Base-by-base conservation (phyloP, 2,329 filamentous ascomycete genomes). In the Fusarium sp. region DNA sequence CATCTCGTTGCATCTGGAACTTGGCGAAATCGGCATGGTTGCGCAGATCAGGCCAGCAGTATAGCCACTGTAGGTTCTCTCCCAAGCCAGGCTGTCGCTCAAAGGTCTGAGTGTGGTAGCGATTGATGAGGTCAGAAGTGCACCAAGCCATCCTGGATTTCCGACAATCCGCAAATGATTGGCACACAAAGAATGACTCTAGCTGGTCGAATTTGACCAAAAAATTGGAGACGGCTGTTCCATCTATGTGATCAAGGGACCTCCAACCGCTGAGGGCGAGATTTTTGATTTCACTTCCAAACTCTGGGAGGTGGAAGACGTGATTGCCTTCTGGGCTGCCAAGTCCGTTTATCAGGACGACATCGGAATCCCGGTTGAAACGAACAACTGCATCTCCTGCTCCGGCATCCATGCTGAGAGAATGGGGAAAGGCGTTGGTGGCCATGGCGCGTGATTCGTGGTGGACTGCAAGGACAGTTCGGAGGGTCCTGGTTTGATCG, bases 381-480 rank as follows among this genome's bases (percentile, higher is more conserved):
- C 69, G 69, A 8, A 84, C 68, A 2, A 74, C 63, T 3, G 77
- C 77, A 5, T 79, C 73, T 8, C 75, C 76, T 6, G 73, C 66
- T 0, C 68, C 69, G 5, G 64, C 71, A 4, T 80, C 74, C 2
- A 85, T 76, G 32, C 37, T 58, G 25, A 85, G 69, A 14, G 78
- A 69, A 27, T 85, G 72, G 0, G 84, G 84, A 11, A 80, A 81
- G 4, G 66, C 71, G 9, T 72, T 76, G 43, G 79, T 67, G 6
- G 78, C 83, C 4, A 84, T 64, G 15, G 66, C 72, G 30, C 84
- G 83, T n/a, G 82, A 82, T 69, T 85, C 83, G 9, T 77, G 72
- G 40, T 83, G 78, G 10, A 82, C 77, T 2, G 82, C 79, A 35
- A 84, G 71, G 15, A 85, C 69, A 5, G 71, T 66, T 9, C 82